Evolutionary conservation across 2,329 filamentous ascomycete species (phyloP), one percentile per base, ranked within the genome.

Genomic region (Fusarium virguliforme): DNA sequence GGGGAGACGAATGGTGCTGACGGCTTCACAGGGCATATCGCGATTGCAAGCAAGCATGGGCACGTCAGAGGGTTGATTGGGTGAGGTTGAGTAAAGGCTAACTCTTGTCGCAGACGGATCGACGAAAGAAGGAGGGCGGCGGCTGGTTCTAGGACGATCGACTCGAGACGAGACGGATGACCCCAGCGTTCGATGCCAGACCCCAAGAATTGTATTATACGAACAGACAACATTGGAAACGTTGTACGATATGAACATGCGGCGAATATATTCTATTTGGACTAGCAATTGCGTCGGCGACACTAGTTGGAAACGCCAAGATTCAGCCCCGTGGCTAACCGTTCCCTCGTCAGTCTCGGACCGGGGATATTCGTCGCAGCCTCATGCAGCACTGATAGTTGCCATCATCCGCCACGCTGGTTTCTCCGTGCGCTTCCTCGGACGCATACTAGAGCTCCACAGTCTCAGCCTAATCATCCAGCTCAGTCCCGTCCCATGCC

Each of bases 1-100:
- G 55, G 35, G 26, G 13, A 24, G 8, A 43, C 7, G n/a, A 30
- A 9, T 15, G 10, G 30, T 41, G 67, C 73, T 79, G 62, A 79
- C 55, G 7, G n/a, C 15, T 18, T 26, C 8, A 62, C 71, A 97
- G 94, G 82, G 94, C 94, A 56, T 98, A 98, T 81, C 90, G 94
- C 65, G 94, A 97, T 70, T 98, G 95, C 83, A 98, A 98, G 81
- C 95, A 97, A 83, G 88, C 91, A 84, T 98, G 95, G 95, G 94
- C 97, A 86, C 26, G 75, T 67, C 43, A 1, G 12, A 24, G 12
- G 5, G 4, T 8, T 28, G 41, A 24, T 22, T 22, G n/a, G 15
- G 13, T 22, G 34, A 38, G 8, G 4, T 5, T 18, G 4, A 26
- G 24, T 22, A 1, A 37, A n/a, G 4, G 28, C 68, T 70, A n/a